Evolutionary conservation across 805 yeast genomes (phyloP), one percentile per base, ranked within the genome.

Genomic region (Candida oleophila): DNA sequence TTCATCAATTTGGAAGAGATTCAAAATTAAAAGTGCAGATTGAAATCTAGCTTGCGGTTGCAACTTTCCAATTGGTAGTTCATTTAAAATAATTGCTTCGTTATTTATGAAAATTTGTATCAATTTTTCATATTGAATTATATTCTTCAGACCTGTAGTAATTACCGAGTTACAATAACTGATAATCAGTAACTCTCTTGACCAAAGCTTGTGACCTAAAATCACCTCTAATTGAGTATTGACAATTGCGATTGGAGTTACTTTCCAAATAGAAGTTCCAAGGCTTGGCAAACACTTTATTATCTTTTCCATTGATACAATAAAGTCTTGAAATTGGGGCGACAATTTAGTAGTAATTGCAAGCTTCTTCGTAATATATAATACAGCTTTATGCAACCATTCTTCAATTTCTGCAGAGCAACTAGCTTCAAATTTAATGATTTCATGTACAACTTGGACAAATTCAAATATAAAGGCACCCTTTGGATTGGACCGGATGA

Each of bases 211-310:
- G 38, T 61, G 62, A 1, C 68, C 68, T 22, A 85, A 66, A 9
- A 85, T 56, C 3, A 78, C 87, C 58, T 87, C 90, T 25, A 85
- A 57, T 49, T 86, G 88, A 0, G 92, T 69, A 51, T 84, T 81
- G 12, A 85, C 49, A 44, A 82, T 67, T 4, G 73, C 53, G 7
- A 57, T 54, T 3, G 85, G 76, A 4, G 34, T 49, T n/a, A 54
- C 4, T 14, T 49, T 43, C 58, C 62, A 59, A 4, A 60, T 42
- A 3, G 57, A 41, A 3, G 46, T 36, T 1, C 52, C 43, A 3
- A 46, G 22, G 16, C 42, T 41, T 1, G 50, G 35, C 34, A 54
- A 43, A 20, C 44, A 37, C n/a, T 47, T 36, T 11, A 58, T 42
- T 16, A 61, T 51, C 1, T 42, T 45, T n/a, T 52, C 51, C 28